Percentiles rank a stretch among this genome's conserved stretches.
phyloP scores from a whole-genome alignment of 1,284 basidiomycete genomes.

The Boletus smithii region DNA sequence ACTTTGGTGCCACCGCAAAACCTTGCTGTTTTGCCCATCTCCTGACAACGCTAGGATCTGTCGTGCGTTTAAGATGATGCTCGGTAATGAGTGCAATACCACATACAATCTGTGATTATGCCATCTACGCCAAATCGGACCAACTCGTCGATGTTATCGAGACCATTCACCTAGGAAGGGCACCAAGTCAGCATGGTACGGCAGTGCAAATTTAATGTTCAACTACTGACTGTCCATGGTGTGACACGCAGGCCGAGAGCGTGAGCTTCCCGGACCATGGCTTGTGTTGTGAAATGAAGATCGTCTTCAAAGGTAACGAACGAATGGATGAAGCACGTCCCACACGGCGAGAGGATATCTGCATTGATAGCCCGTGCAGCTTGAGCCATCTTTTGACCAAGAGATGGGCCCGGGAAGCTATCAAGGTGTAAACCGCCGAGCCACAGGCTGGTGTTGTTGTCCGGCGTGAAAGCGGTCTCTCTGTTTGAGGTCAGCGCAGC shows the following conservation, averaged over 20 bases:
- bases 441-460: slow-evolving; percentile 52
- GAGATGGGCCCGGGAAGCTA: slow-evolving; percentile 53
- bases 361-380: slow-evolving; percentile 68
- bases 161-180: slow-evolving; percentile 47
- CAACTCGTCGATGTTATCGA: slow-evolving; percentile 60
- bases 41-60: slow-evolving; percentile 53
- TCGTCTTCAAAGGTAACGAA: slow-evolving; percentile 35
- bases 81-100: not conserved
- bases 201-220: not conserved
- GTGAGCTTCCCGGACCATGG: slow-evolving; percentile 68
- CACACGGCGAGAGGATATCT: slow-evolving; percentile 65
- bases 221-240: slow-evolving; percentile 65
- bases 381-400: slow-evolving; percentile 54
- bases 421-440: slow-evolving; percentile 58
- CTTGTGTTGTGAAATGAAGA: slow-evolving; percentile 60
- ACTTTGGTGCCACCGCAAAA: slow-evolving; percentile 49
- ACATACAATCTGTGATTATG: slow-evolving; percentile 63
- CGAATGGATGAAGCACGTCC: slow-evolving; percentile 34
- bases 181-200: slow-evolving; percentile 13
- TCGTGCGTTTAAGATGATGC: slow-evolving; percentile 4
- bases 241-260: slow-evolving; percentile 59
- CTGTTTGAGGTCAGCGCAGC: slow-evolving; percentile 30
- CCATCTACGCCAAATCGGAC: slow-evolving; percentile 64
- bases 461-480: slow-evolving; percentile 39
- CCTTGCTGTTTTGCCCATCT: slow-evolving; percentile 51